phyloP scores from a whole-genome alignment of 2,329 filamentous ascomycete genomes.

The Penicillium sp. region DNA sequence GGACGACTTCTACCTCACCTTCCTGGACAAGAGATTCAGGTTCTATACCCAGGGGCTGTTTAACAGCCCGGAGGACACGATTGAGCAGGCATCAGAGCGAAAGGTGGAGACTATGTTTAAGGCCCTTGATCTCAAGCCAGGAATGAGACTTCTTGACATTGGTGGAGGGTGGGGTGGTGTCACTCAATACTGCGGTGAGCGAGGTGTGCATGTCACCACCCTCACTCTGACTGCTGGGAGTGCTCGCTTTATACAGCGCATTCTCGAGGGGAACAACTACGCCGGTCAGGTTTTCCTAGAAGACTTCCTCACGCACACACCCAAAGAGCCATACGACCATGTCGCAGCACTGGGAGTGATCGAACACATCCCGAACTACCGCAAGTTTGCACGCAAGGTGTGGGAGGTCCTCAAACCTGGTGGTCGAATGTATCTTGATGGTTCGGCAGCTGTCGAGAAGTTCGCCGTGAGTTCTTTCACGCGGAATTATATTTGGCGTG shows the following conservation, averaged over 20 bases:
- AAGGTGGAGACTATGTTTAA: conserved; percentile 11
- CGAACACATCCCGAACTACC: conserved; percentile 19
- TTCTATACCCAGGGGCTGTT: conserved; percentile 11
- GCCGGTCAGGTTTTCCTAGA: conserved; percentile 10
- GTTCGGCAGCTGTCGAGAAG: conserved; percentile 11
- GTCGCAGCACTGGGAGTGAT: conserved; percentile 8
- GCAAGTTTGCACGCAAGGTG: conserved; percentile 7
- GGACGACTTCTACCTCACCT: conserved; percentile 10
- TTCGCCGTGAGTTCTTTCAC: conserved; percentile 11
- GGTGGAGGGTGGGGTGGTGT: conserved; percentile 20
- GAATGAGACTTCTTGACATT: conserved; percentile 16
- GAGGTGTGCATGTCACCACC: conserved; percentile 19
- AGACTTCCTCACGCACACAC: conserved; percentile 8
- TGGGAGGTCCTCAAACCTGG: conserved; percentile 17
- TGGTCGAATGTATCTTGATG: conserved; percentile 15
- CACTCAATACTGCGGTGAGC: conserved; percentile 18
- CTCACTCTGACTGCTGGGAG: conserved; percentile 6
- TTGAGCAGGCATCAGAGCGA: conserved; percentile 4
- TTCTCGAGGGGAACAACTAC: conserved; percentile 6
- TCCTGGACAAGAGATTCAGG: conserved; percentile 8
- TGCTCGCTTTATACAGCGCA: conserved; percentile 5
- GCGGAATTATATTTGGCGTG: conserved; percentile 13
- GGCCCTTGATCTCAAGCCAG: conserved; percentile 11
- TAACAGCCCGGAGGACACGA: neutral
- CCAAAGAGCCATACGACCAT: conserved; percentile 10